Conservation (phyloP, 805 yeast species). For the Sungouiella thailandica region DNA sequence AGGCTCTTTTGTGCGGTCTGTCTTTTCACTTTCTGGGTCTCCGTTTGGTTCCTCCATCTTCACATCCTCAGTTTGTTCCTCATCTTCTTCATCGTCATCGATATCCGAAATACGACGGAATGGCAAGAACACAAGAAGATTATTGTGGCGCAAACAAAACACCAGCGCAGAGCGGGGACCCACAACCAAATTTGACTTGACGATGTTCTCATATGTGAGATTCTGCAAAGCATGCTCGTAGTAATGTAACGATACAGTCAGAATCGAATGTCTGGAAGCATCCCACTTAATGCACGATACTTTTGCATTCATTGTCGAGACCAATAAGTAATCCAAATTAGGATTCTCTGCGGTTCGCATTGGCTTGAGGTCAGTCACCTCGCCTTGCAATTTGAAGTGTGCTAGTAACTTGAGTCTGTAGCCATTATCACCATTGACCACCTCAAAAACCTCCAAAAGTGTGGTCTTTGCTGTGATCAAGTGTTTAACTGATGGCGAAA, state of each 20-base stretch:
- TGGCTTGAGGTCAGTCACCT: constrained; percentile 51
- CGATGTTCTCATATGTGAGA: constrained; percentile 40
- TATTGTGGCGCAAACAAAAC: constrained; percentile 58
- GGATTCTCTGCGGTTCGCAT: constrained; percentile 46
- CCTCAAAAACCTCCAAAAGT: constrained; percentile 56
- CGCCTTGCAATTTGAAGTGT: constrained; percentile 73
- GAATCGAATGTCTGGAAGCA: constrained; percentile 42
- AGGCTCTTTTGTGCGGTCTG: constrained; percentile 3
- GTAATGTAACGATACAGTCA: constrained; percentile 77
- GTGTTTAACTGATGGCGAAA: constrained; percentile 42
- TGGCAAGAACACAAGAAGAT: constrained; percentile 68
- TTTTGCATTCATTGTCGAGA: constrained; percentile 73
- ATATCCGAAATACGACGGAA: constrained; percentile 42
- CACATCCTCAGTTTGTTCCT: constrained; percentile 8
- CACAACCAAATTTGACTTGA: constrained; percentile 43
- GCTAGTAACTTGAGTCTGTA: constrained; percentile 35
- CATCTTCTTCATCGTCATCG: constrained; percentile 38
- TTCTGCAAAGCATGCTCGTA: constrained; percentile 68
- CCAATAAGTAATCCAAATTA: constrained; percentile 52
- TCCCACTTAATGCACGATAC: constrained; percentile 75
- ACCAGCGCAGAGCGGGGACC: constrained; percentile 57
- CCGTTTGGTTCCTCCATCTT: too few relatives aligned
- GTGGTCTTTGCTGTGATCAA: constrained; percentile 69
- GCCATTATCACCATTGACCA: constrained; percentile 21
- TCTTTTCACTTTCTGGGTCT: background rate